Evolutionary conservation across 208 protist species (phyloP), one percentile per base, ranked within the genome.

Genomic region (Angomonas desouzai): DNA sequence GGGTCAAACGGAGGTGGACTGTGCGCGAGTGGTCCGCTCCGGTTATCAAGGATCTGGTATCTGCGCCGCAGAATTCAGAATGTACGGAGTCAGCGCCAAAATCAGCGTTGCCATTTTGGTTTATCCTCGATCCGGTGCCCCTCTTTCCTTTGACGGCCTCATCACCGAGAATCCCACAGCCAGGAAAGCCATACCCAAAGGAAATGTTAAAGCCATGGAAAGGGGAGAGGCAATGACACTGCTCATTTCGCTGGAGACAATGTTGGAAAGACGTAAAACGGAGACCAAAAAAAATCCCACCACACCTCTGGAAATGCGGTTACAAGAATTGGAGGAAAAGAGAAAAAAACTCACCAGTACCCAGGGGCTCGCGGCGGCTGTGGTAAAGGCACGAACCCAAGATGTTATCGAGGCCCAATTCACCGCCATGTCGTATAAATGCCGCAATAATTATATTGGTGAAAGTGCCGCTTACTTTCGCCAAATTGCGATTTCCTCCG

Each of bases 371-470:
- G 81, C 88, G 29, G 72, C 73, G 4, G 55, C 68, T 9, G 85
- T 83, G 2, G 79, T 91, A 23, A 62, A 58, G 58, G 63, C 62
- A 28, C 79, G 88, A 30, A 77, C 74, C 45, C 66, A 81, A 48
- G 81, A 91, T 49, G 51, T 83, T 30, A 70, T 89, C 0, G 65
- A 62, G 1, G 81, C 79, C n/a, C 85, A 92, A 70, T 92, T 85
- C 62, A 62, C 71, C 27, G 85, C 80, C 18, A 72, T 89, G 30
- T 72, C 84, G 11, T 78, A 73, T 4, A 80, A 77, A 64, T 65
- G 81, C 58, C 88, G 88, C 63, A 79, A 77, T 61, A 91, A 92
- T 71, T 92, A 80, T 59, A 76, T 91, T 43, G 88, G 83, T 2
- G 73, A 83, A 49, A 84, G 81, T 1, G 88, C 81, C 32, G 88